Base-by-base conservation (phyloP, 371 early-diverging fungal species). In the Mortierella sp. region DNA sequence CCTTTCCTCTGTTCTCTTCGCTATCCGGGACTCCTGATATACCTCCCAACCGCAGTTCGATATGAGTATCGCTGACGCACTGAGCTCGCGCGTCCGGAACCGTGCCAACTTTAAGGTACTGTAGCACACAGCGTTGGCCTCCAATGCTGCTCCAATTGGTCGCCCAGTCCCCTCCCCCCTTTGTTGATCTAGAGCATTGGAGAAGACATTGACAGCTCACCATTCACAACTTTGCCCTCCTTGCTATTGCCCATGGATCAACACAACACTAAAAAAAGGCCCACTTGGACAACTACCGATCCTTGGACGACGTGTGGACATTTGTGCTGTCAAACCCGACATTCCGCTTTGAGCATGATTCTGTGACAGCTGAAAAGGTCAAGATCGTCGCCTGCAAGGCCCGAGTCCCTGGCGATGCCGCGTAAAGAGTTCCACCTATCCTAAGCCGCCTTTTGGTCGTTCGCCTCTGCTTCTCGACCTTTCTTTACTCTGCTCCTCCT, bases 251-350 rank as follows among this genome's bases (percentile, higher is more conserved):
- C n/a, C n/a, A n/a, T n/a, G n/a, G n/a, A n/a, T n/a, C n/a, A n/a
- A n/a, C n/a, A n/a, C n/a, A n/a, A n/a, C n/a, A 44, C 44, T 5
- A 17, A 21, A 47, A 28, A 41, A 47, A 92, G 90, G 97, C 96
- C 16, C 91, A 90, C 63, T 84, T 96, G 67, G 88, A 91, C 65
- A 92, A 91, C 19, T 96, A 96, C 81, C 89, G 96, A 44, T 94
- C 93, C 65, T 92, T 96, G 80, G 96, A 98, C 76, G 98, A 98
- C 64, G 97, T 96, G 29, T 96, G 96, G 96, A 96, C 98, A 0
- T 97, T 98, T 82, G 91, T 96, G 27, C 85, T 97, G 47, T 90
- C 92, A 57, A 87, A 92, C 50, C 93, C 95, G 12, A 91, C 82
- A 27, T 93, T 97, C 79, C 89, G 92, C 49, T 90, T 97, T 63